Percentiles rank a stretch among this genome's conserved stretches.
phyloP scores from a whole-genome alignment of 345 rosid genomes.

The Ceriops decandra region DNA sequence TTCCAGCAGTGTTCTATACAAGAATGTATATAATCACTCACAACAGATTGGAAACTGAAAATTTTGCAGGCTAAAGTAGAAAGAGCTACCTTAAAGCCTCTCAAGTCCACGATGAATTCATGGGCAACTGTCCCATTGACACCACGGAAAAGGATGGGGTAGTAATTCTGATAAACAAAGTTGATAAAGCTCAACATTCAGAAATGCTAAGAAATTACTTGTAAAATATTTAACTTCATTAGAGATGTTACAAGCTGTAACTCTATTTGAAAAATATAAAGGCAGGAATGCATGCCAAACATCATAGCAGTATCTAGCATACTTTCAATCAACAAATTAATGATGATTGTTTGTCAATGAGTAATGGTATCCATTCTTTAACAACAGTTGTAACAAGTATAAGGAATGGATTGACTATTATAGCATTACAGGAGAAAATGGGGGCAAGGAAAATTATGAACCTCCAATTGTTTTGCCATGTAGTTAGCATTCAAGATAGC shows the following conservation, averaged over 20 bases:
- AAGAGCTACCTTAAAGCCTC: conserved; percentile 77
- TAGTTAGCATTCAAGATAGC: conserved; percentile 96
- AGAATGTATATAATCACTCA: conserved; percentile 10
- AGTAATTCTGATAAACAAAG: conserved; percentile 53
- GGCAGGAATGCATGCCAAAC: background rate
- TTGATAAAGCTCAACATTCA: background rate
- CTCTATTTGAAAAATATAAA: no score
- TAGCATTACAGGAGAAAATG: conserved; percentile 4
- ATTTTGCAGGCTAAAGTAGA: background rate
- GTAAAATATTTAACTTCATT: no score
- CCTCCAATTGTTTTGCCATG: conserved; percentile 99
- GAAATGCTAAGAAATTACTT: background rate
- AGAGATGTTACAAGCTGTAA: no score
- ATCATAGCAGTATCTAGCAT: background rate
- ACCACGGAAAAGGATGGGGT: conserved; percentile 90
- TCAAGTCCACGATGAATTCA: conserved; percentile 89
- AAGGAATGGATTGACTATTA: background rate
- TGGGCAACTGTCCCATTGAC: conserved; percentile 93
- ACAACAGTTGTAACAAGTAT: background rate
- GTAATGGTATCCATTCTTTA: no score
- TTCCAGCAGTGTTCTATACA: conserved; percentile 73
- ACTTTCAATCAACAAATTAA: no score
- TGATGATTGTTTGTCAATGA: no score
- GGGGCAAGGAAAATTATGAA: conserved; percentile 19
- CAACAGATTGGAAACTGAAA: conserved; percentile 5